Evolutionary conservation across 345 rosid genomes (phyloP).

Genomic region (Kandelia obovata): DNA sequence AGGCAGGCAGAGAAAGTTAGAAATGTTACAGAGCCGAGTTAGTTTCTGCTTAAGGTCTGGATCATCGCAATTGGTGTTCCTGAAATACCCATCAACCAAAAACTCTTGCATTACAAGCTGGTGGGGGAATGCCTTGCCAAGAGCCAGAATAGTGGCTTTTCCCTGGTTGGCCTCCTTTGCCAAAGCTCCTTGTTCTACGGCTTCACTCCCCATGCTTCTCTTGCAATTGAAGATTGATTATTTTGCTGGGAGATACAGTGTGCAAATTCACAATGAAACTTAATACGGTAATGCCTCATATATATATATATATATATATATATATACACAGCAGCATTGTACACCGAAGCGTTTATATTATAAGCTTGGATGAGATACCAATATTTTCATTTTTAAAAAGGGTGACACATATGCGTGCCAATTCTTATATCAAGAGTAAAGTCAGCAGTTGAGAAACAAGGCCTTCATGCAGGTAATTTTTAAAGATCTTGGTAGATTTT

Average conservation of each 20-base stretch:
- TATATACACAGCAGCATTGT: slow-evolving; percentile 21
- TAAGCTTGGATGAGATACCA: neutral
- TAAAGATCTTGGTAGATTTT: slow-evolving; percentile 41
- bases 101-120: slow-evolving; percentile 96
- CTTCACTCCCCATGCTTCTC: slow-evolving; percentile 53
- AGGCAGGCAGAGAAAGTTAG: slow-evolving; percentile 9
- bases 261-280: slow-evolving; percentile 17
- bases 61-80: slow-evolving; percentile 83
- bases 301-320: slow-evolving; percentile 23
- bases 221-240: neutral
- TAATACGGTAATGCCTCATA: neutral
- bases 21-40: slow-evolving; percentile 64
- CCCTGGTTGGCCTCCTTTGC: slow-evolving; percentile 42
- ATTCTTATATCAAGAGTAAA: slow-evolving; percentile 1
- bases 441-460: slow-evolving; percentile 46
- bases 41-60: slow-evolving; percentile 88
- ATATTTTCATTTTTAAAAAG: neutral
- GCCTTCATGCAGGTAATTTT: slow-evolving; percentile 28
- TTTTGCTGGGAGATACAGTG: neutral
- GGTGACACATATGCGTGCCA: slow-evolving; percentile 6
- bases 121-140: slow-evolving; percentile 92
- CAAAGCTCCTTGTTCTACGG: slow-evolving; percentile 23
- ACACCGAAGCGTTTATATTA: neutral
- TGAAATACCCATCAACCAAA: slow-evolving; percentile 89
- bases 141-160: slow-evolving; percentile 79